These are phyloP conservation scores for Phlyctochytrium bullatum DNA, from an alignment of 192 early-diverging fungal species.

Conservation along the genomic window DNA sequence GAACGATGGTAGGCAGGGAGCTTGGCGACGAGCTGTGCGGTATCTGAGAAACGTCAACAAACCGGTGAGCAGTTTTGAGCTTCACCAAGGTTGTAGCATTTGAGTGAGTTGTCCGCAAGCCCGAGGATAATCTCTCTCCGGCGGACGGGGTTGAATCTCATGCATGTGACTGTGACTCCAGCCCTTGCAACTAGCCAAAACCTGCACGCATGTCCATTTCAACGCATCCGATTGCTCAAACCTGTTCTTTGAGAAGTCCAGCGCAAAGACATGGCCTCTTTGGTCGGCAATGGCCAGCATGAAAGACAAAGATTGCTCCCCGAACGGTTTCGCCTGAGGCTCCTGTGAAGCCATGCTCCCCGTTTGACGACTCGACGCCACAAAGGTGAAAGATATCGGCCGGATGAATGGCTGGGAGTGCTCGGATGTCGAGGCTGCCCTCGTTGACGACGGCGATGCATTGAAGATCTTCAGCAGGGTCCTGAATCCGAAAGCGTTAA, in stretches of 20 bases:
- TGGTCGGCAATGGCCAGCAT: constrained; percentile 45
- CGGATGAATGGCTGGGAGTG: constrained; percentile 9
- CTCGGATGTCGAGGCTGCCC: neutral
- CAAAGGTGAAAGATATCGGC: constrained; percentile 29
- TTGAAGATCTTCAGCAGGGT: constrained; percentile 36
- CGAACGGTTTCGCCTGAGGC: neutral
- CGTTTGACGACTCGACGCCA: constrained; percentile 29
- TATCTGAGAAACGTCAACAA: constrained; percentile 24
- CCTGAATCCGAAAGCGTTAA: constrained; percentile 16
- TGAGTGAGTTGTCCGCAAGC: constrained; percentile 41
- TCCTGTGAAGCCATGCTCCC: neutral
- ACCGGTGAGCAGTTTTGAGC: neutral
- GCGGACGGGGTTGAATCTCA: constrained; percentile 44
- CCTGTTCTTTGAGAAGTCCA: constrained; percentile 51
- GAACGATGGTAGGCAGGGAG: constrained; percentile 40
- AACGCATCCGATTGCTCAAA: constrained; percentile 14
- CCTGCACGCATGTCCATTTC: constrained; percentile 13
- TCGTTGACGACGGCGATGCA: constrained; percentile 2
- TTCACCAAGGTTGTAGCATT: constrained; percentile 55
- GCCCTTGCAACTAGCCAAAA: constrained; percentile 44
- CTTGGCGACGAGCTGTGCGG: constrained; percentile 42
- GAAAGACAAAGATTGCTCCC: constrained; percentile 16
- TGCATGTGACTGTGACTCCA: constrained; percentile 41
- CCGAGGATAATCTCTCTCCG: constrained; percentile 46
- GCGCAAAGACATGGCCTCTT: constrained; percentile 39